Evolutionary conservation across 805 yeast species (phyloP).

Genomic region (Suhomyces sp.): DNA sequence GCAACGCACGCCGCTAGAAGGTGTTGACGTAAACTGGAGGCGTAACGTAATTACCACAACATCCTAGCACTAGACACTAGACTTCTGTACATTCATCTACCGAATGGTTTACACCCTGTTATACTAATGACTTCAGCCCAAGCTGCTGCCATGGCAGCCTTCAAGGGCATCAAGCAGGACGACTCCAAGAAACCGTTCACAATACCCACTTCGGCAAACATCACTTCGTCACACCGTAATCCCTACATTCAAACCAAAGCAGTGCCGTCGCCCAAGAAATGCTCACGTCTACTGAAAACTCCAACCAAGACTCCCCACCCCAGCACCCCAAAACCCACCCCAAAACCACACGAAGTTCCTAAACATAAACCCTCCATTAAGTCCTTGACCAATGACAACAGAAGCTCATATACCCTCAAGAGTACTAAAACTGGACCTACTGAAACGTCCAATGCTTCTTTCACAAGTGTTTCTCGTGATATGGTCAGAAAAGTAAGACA

Average conservation of each 20-base stretch:
- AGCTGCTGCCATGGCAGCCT: constrained; percentile 46
- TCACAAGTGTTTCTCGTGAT: constrained; percentile 15
- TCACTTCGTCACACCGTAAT: neutral
- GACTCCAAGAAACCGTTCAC: constrained; percentile 4
- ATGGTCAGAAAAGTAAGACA: constrained; percentile 24
- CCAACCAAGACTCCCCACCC: neutral
- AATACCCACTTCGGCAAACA: constrained; percentile 2
- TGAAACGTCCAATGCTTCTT: constrained; percentile 3
- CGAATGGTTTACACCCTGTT: neutral
- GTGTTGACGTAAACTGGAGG: neutral
- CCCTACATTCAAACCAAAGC: constrained; percentile 5
- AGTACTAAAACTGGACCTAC: neutral
- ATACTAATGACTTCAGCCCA: constrained; percentile 25
- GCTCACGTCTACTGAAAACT: neutral
- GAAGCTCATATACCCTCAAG: neutral
- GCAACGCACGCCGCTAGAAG: neutral
- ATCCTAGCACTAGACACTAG: neutral
- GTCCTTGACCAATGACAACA: neutral
- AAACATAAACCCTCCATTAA: neutral
- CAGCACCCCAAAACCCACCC: neutral
- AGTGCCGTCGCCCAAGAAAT: neutral
- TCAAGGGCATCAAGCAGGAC: constrained; percentile 21
- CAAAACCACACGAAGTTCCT: neutral
- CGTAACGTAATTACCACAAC: neutral
- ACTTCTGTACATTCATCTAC: neutral